Conservation (phyloP, 139 green algal species). For the Coelastrella sp. region DNA sequence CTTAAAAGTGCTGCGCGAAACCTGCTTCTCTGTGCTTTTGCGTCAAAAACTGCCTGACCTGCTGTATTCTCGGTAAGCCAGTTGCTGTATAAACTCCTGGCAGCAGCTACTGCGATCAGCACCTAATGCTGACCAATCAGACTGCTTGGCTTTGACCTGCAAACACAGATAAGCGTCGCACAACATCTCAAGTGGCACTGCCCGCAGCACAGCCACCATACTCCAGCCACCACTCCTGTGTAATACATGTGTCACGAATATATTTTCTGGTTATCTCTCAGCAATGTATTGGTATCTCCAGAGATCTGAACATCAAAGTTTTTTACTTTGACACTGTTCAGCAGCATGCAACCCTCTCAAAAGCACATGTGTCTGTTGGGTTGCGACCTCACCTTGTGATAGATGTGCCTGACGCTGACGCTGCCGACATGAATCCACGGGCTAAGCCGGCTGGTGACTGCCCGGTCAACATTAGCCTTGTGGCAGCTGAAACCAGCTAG, state of each 20-base stretch:
- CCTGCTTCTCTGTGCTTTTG: not conserved
- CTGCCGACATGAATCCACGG: slow-evolving; percentile 93
- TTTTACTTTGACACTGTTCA: too few species aligned
- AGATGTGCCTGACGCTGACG: slow-evolving; percentile 80
- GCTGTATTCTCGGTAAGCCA: slow-evolving; percentile 92
- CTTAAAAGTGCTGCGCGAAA: not conserved
- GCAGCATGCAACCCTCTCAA: not conserved
- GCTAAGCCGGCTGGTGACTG: slow-evolving; percentile 84
- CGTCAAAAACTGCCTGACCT: slow-evolving; percentile 27
- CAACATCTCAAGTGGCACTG: not conserved
- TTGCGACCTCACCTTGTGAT: slow-evolving; percentile 58
- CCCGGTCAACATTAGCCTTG: slow-evolving; percentile 81
- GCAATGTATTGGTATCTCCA: too few species aligned
- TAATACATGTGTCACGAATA: too few species aligned
- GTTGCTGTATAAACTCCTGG: slow-evolving; percentile 83
- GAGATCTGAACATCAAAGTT: too few species aligned
- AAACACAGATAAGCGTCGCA: too few species aligned
- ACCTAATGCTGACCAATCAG: slow-evolving; percentile 22
- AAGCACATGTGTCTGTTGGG: too few species aligned
- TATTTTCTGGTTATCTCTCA: too few species aligned
- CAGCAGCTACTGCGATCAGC: slow-evolving; percentile 46
- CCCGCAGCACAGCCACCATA: too few species aligned
- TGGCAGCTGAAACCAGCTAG: slow-evolving; percentile 77
- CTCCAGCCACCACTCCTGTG: too few species aligned
- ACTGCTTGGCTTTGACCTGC: slow-evolving; percentile 18